phyloP scores from a whole-genome alignment of 2,329 filamentous ascomycete species.

The Aspergillus tanneri region DNA sequence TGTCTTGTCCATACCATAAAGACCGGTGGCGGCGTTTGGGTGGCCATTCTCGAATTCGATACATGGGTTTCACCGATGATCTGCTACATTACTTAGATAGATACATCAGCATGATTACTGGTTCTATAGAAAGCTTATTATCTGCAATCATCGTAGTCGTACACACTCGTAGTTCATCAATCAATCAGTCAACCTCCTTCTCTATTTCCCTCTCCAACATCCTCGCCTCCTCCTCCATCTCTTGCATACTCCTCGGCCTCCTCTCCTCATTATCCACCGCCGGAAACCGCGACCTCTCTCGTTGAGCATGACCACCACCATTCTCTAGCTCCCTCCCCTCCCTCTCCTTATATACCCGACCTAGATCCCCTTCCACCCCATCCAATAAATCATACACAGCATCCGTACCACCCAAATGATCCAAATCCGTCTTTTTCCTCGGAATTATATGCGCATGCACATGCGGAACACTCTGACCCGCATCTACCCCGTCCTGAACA shows the following conservation, averaged over 20 bases:
- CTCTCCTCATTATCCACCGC: conserved; percentile 70
- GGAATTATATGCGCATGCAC: conserved; percentile 93
- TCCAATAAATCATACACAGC: conserved; percentile 81
- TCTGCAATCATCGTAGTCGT: background rate
- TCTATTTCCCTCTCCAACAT: conserved; percentile 42
- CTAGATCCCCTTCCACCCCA: conserved; percentile 79
- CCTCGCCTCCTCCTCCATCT: conserved; percentile 43
- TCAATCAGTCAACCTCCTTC: conserved; percentile 33
- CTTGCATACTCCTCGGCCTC: conserved; percentile 50
- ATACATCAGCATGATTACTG: background rate
- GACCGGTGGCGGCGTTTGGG: conserved; percentile 7
- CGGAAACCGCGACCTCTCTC: conserved; percentile 56
- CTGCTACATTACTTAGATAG: too few relatives aligned
- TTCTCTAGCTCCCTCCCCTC: conserved; percentile 36
- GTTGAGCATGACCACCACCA: too few relatives aligned
- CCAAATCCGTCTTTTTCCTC: conserved; percentile 59
- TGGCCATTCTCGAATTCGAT: conserved; percentile 9
- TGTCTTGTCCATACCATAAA: conserved; percentile 4
- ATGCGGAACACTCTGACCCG: conserved; percentile 91
- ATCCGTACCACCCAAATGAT: conserved; percentile 62
- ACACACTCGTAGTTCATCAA: conserved; percentile 7
- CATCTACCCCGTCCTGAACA: conserved; percentile 86
- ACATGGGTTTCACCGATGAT: conserved; percentile 1
- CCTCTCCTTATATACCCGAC: conserved; percentile 56
- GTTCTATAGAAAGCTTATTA: background rate